Base-by-base conservation (phyloP, 2,329 filamentous ascomycete genomes). In the Colletotrichum musae region DNA sequence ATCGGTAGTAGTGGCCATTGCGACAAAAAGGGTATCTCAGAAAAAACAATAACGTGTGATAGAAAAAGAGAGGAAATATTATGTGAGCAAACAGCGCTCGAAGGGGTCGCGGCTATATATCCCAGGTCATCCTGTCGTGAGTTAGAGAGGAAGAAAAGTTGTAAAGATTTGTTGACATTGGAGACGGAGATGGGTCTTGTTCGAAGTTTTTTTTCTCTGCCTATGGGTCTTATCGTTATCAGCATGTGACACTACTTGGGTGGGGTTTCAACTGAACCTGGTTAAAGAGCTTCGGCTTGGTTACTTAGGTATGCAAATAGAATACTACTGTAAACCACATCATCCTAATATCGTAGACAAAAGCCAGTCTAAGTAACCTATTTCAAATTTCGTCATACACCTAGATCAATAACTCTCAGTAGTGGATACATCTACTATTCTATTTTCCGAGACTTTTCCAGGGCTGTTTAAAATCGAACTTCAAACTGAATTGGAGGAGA, bases 131-230 rank as follows among this genome's bases (percentile, higher is more conserved):
- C 12, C 56, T 69, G 66, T 66, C 66, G 13, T 45, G 54, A 53
- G 26, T 15, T 24, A 16, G 24, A 56, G 41, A 72, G 75, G 76
- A 78, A 16, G 21, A 39, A 32, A 54, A 39, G 26, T 24, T 52
- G 7, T 36, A 57, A 52, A 12, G 43, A 9, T 45, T 52, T 65
- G 28, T 43, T 61, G 56, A 43, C 39, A 48, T 18, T 24, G 18
- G 16, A 28, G 18, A 21, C 74, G 73, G 76, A 77, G 78, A 75
- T 76, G 76, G 77, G 76, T 78, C 75, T 79, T 74, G 77, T 28
- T n/a, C 60, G n/a, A 32, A 70, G 70, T 64, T 58, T 66, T 72
- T 74, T 73, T 71, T 60, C 51, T 51, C 21, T 64, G 51, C 2
- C 26, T 15, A 18, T 41, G 32, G 45, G 15, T 48, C 48, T 69